Evolutionary conservation across 2,329 filamentous ascomycete species (phyloP).

Genomic region (Penicillium sp.): DNA sequence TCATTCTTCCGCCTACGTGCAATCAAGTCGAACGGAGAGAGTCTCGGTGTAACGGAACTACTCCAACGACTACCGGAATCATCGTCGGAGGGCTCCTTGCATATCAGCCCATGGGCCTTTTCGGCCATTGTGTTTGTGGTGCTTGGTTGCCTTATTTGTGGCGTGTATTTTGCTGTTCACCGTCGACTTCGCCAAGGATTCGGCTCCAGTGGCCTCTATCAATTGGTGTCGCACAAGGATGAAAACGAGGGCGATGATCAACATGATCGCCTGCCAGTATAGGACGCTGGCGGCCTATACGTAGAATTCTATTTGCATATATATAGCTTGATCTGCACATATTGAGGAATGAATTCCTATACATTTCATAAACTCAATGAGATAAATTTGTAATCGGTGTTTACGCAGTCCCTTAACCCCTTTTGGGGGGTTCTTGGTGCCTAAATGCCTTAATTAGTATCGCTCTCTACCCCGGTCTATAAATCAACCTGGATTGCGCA

Average conservation of each 20-base stretch:
- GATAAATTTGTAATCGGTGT: no score
- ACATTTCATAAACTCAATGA: no score
- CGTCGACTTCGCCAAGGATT: not conserved
- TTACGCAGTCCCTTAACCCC: no score
- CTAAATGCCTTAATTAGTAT: no score
- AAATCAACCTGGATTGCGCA: no score
- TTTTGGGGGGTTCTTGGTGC: no score
- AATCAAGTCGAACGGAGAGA: conserved; percentile 18
- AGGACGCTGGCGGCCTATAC: conserved; percentile 14
- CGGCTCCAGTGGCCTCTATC: conserved; percentile 6
- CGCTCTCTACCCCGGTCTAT: no score
- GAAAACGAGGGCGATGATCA: conserved; percentile 8
- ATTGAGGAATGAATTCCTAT: not conserved
- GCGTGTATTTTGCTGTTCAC: conserved; percentile 12
- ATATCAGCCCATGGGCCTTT: conserved; percentile 4
- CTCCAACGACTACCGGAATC: conserved; percentile 7
- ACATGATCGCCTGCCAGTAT: conserved; percentile 11
- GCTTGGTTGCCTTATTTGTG: conserved; percentile 11
- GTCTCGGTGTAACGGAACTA: conserved; percentile 21
- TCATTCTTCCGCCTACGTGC: conserved; percentile 23
- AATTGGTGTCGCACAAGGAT: conserved; percentile 14
- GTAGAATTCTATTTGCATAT: not conserved
- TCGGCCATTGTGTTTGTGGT: conserved; percentile 8
- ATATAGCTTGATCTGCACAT: conserved; percentile 5
- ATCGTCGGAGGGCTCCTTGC: not conserved